Evolutionary conservation across 805 yeast species (phyloP).

Genomic region (Blastobotrys parvus): DNA sequence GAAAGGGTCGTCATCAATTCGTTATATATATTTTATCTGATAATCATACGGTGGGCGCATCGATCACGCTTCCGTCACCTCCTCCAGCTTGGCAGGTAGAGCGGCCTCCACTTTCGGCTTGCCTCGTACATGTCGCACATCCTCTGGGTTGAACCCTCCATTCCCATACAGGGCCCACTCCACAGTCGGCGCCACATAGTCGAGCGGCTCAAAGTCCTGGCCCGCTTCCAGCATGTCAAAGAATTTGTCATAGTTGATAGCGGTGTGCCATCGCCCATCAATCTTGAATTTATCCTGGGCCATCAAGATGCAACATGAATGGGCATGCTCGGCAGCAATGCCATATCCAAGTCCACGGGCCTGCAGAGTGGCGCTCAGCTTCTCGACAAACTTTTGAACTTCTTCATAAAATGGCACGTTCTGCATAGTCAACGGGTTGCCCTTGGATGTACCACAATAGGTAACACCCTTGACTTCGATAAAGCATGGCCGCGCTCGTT

Average conservation of each 20-base stretch:
- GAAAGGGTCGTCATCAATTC: no score
- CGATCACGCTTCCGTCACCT: no score
- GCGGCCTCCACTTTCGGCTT: conserved; percentile 1
- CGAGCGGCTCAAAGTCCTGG: conserved; percentile 62
- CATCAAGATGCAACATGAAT: conserved; percentile 82
- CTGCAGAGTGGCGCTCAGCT: conserved; percentile 52
- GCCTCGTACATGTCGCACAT: conserved; percentile 31
- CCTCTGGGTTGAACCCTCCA: conserved; percentile 88
- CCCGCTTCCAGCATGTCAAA: conserved; percentile 65
- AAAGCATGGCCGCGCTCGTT: conserved; percentile 72
- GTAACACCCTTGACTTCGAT: conserved; percentile 94
- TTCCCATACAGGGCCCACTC: conserved; percentile 88
- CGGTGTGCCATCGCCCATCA: conserved; percentile 76
- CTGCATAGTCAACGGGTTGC: conserved; percentile 89
- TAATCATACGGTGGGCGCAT: no score
- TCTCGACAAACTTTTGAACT: conserved; percentile 65
- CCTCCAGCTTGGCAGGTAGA: no score
- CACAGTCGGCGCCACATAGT: conserved; percentile 75
- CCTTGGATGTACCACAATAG: conserved; percentile 87
- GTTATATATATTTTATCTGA: no score
- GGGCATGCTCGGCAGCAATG: conserved; percentile 92
- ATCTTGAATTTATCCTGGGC: conserved; percentile 68
- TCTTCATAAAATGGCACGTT: conserved; percentile 93
- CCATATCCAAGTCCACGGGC: conserved; percentile 65
- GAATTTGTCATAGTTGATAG: conserved; percentile 71